Conservation (phyloP, 2,329 filamentous ascomycete species). For the Pseudocercospora fuligena region DNA sequence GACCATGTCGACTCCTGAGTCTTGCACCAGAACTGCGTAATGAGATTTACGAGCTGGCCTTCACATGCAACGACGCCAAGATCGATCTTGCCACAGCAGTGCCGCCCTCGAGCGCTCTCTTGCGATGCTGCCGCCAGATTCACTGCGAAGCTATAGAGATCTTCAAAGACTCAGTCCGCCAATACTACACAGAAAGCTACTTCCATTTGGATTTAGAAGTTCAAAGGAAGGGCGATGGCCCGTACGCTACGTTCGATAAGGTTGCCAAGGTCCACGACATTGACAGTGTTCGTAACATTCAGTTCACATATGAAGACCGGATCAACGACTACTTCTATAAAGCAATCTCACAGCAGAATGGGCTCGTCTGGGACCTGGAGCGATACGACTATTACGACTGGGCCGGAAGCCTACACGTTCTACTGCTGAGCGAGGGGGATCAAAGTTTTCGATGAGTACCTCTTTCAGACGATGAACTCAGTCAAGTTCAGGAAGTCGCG, state of each 20-base stretch:
- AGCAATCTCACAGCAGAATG: not conserved
- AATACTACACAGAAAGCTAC: not conserved
- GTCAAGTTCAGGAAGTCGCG: too few relatives aligned
- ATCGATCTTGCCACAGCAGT: not conserved
- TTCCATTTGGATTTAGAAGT: not conserved
- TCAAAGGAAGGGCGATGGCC: not conserved
- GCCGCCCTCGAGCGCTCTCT: not conserved
- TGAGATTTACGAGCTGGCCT: slow-evolving; percentile 17
- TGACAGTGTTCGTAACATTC: not conserved
- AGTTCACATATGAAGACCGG: not conserved
- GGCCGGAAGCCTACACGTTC: too few relatives aligned
- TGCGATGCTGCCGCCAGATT: slow-evolving; percentile 4
- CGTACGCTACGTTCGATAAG: not conserved
- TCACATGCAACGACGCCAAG: not conserved
- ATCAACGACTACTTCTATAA: not conserved
- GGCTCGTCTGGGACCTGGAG: not conserved
- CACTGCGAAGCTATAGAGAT: not conserved
- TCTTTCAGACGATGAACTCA: too few relatives aligned
- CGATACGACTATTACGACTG: too few relatives aligned
- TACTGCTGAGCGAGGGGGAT: too few relatives aligned
- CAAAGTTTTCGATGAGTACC: too few relatives aligned
- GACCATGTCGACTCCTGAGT: not conserved
- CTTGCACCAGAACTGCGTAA: not conserved
- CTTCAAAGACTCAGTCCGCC: not conserved
- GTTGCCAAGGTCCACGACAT: not conserved